Evolutionary conservation across 495 filamentous ascomycete genomes (phyloP).

Genomic region (Chaetomium cochliodes): DNA sequence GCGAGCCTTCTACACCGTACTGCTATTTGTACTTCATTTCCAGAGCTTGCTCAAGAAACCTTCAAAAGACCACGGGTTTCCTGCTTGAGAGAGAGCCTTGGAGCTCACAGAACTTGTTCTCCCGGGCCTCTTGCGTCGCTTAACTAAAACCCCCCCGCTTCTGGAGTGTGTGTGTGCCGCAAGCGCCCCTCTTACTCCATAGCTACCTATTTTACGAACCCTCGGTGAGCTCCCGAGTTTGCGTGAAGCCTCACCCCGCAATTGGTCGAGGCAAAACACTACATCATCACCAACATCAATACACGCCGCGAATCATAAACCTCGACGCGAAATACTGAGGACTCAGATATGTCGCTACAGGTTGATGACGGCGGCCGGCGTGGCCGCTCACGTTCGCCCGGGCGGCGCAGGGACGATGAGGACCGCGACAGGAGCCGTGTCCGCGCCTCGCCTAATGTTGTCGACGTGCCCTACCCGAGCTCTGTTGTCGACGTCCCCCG

Average conservation of each 20-base stretch:
- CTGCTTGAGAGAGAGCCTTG: not conserved
- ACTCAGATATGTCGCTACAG: constrained; percentile 47
- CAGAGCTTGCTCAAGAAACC: not conserved
- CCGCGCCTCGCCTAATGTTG: constrained; percentile 39
- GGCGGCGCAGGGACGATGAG: constrained; percentile 40
- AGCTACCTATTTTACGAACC: not conserved
- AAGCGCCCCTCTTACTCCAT: not conserved
- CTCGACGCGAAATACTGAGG: not conserved
- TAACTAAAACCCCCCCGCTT: not conserved
- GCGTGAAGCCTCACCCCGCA: constrained; percentile 10
- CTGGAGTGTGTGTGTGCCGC: constrained; percentile 4
- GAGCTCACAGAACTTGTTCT: not conserved
- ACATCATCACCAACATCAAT: not conserved
- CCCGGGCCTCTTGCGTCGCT: not conserved
- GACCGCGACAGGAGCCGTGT: constrained; percentile 45
- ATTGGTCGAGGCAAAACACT: not conserved
- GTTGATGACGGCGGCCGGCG: constrained; percentile 59
- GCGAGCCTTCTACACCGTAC: not conserved
- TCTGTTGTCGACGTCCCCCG: constrained; percentile 34
- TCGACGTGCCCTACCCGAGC: constrained; percentile 51
- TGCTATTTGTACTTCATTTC: not conserved
- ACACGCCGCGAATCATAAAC: not conserved
- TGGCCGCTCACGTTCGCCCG: constrained; percentile 60
- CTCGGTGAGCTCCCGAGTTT: not conserved
- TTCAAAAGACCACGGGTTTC: not conserved